Conservation (phyloP, 257 asterid genomes). For the Solanum dulcamara region DNA sequence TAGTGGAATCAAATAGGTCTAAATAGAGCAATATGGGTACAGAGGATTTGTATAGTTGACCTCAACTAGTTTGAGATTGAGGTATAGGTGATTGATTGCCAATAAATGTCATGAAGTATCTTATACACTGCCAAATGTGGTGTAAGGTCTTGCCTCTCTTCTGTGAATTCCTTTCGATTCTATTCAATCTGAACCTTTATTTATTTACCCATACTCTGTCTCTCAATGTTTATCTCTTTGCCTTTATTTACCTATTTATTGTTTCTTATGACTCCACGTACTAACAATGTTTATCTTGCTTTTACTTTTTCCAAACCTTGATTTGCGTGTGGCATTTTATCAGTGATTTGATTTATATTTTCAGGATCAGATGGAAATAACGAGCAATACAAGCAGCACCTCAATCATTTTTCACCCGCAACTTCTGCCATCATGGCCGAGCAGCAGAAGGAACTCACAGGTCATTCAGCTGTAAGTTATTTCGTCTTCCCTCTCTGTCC, state of each 20-base stretch:
- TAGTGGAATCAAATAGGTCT: neutral
- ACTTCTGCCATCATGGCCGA: neutral
- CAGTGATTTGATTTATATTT: slow-evolving; percentile 4
- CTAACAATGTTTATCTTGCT: neutral
- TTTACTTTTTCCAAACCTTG: neutral
- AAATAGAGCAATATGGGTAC: neutral
- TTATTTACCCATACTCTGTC: neutral
- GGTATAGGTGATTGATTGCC: neutral
- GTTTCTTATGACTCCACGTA: neutral
- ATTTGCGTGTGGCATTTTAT: slow-evolving; percentile 3
- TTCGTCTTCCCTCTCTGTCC: neutral
- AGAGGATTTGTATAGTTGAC: neutral
- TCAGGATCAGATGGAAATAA: slow-evolving; percentile 39
- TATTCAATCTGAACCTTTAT: neutral
- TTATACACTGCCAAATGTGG: neutral
- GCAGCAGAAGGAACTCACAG: slow-evolving; percentile 54
- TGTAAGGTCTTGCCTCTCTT: neutral
- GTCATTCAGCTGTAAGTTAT: slow-evolving; percentile 65
- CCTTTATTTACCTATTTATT: neutral
- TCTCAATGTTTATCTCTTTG: too few relatives aligned
- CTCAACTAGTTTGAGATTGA: too few relatives aligned
- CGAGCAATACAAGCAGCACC: slow-evolving; percentile 29
- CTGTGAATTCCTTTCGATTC: neutral
- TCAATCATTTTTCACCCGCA: slow-evolving; percentile 10
- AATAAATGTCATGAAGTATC: neutral